Evolutionary conservation across 768 basidiomycete species (phyloP), one percentile per base, ranked within the genome.

Genomic region (Russula sp.): DNA sequence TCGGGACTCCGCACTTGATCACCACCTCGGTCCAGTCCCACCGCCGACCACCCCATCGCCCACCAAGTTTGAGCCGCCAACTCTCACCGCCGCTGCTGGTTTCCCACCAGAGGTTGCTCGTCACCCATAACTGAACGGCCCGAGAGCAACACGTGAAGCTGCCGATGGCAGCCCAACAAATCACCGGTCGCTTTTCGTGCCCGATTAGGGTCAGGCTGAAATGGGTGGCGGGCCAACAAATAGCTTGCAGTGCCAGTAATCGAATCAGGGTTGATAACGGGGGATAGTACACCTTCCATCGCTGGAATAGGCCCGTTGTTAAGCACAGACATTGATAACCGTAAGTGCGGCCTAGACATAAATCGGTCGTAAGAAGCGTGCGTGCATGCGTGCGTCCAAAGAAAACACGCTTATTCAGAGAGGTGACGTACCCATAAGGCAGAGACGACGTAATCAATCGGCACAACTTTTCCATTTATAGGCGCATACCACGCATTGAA

Each of bases 151-250:
- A 91, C 0, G 96, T 97, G 52, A 91, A 92, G 14, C 88, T 94
- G 0, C 88, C 94, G 54, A 98, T 90, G 13, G 88, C 83, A 4
- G 92, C 88, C 96, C 96, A 98, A 57, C 85, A 88, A 5, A 89
- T 77, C n/a, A 92, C 86, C 0, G 94, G 92, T 10, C 94, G 83
- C 38, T 78, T 79, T 20, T 82, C 80, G 59, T 85, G 79, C 34
- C 87, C 86, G 51, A 98, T 80, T 56, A 94, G 76, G 59, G 79
- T 82, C 36, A 96, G 84, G 1, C 92, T 95, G 44, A 92, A 75
- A 68, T 92, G 90, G 5, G 94, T 97, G 4, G 92, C 88, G 2
- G 93, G 92, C 94, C 94, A 98, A 76, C 95, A 98, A 64, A 98
- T 94, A 20, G 92, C 91, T 73, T 98, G 96, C 0, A 98, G 79